A percentile compares a stretch with the other conserved stretches of the same genome.
These are phyloP conservation scores for Cichorium intybus DNA, from an alignment of 140 eudicot species.

Conservation along the genomic window DNA sequence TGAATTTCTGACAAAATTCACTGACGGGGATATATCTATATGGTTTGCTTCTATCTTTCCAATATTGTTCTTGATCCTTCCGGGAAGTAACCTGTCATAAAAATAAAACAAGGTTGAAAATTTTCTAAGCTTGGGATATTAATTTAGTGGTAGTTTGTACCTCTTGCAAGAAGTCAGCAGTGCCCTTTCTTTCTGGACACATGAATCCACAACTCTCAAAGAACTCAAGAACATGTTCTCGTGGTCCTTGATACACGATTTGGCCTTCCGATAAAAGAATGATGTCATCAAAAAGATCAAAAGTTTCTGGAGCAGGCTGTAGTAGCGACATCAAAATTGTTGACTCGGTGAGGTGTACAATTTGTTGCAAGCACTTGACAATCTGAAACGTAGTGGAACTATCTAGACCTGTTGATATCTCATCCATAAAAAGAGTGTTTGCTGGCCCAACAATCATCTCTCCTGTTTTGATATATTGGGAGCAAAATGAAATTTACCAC, in stretches of 20 bases:
- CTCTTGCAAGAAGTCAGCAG: slow-evolving; percentile 60
- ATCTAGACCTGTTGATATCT: slow-evolving; percentile 63
- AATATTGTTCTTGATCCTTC: slow-evolving; percentile 70
- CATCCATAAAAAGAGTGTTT: slow-evolving; percentile 54
- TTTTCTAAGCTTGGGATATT: neutral
- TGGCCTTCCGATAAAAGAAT: slow-evolving; percentile 47
- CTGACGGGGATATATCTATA: slow-evolving; percentile 33
- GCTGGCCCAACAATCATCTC: slow-evolving; percentile 65
- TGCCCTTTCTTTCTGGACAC: slow-evolving; percentile 52
- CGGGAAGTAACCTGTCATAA: slow-evolving; percentile 43
- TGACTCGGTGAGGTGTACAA: slow-evolving; percentile 40
- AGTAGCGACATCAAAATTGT: slow-evolving; percentile 46
- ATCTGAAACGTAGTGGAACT: slow-evolving; percentile 57
- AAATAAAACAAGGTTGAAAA: neutral
- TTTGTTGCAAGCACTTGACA: slow-evolving; percentile 50
- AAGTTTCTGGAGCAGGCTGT: slow-evolving; percentile 65
- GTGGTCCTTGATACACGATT: slow-evolving; percentile 50
- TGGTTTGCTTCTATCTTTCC: slow-evolving; percentile 42
- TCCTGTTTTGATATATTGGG: slow-evolving; percentile 43
- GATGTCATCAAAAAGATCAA: slow-evolving; percentile 53
- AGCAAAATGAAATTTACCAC: too few species aligned
- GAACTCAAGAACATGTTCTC: slow-evolving; percentile 35
- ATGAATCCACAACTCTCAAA: slow-evolving; percentile 47
- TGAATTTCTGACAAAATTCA: slow-evolving; percentile 38
- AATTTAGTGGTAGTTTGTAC: slow-evolving; percentile 19